phyloP scores from a whole-genome alignment of 345 rosid genomes.

The Pseudoturritis turrita region DNA sequence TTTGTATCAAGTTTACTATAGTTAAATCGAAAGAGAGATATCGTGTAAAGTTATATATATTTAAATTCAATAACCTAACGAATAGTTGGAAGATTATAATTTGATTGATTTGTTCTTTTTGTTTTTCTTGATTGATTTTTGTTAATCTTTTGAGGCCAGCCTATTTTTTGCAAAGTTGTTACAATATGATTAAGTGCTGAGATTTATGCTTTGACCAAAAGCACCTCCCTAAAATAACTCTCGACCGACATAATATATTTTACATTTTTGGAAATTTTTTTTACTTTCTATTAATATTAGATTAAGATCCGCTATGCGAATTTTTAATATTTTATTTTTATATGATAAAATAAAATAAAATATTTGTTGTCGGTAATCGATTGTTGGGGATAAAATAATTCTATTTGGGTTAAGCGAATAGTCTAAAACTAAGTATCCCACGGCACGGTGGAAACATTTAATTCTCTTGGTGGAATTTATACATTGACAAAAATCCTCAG shows the following conservation, averaged over 20 bases:
- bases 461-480: too few relatives aligned
- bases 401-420: too few relatives aligned
- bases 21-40: neutral
- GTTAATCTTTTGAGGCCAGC: slow-evolving; percentile 3
- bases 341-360: too few relatives aligned
- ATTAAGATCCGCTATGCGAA: too few relatives aligned
- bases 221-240: neutral
- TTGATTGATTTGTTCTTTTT: slow-evolving; percentile 17
- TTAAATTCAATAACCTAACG: neutral
- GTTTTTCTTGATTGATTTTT: neutral
- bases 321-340: too few relatives aligned
- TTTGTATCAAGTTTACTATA: neutral
- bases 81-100: neutral
- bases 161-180: slow-evolving; percentile 10
- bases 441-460: too few relatives aligned
- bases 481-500: too few relatives aligned
- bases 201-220: slow-evolving; percentile 12
- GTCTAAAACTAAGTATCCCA: too few relatives aligned
- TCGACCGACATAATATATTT: slow-evolving; percentile 26
- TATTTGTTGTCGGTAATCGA: too few relatives aligned
- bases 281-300: neutral
- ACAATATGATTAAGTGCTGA: slow-evolving; percentile 8
- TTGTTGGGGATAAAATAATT: too few relatives aligned
- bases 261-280: neutral
- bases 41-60: slow-evolving; percentile 11